Conservation (phyloP, 306 rosid genomes). For the Prunus mira region DNA sequence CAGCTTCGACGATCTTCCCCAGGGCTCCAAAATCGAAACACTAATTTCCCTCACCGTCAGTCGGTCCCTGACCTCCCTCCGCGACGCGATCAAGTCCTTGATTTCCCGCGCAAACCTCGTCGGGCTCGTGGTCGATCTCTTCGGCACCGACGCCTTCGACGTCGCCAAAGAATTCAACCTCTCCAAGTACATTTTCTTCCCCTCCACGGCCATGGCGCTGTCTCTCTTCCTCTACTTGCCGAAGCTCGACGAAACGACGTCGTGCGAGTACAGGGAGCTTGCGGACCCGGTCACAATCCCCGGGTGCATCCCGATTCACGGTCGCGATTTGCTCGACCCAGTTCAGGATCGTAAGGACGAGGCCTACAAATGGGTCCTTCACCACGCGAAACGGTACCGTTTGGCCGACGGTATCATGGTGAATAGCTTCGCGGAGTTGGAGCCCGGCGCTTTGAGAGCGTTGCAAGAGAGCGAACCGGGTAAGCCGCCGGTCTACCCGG, state of each 20-base stretch:
- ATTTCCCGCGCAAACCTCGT: constrained; percentile 13
- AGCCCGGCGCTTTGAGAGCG: constrained; percentile 37
- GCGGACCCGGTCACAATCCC: constrained; percentile 49
- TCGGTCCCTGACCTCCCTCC: constrained; percentile 32
- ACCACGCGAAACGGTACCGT: constrained; percentile 37
- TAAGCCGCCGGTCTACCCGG: constrained; percentile 47
- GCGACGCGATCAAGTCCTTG: constrained; percentile 6
- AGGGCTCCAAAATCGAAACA: constrained; percentile 30
- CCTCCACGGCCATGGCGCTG: constrained; percentile 44
- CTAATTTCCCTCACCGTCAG: constrained; percentile 37
- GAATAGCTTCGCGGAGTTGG: constrained; percentile 61
- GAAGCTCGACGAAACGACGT: constrained; percentile 32
- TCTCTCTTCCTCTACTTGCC: constrained; percentile 45
- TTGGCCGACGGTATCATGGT: constrained; percentile 49
- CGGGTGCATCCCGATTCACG: constrained; percentile 54
- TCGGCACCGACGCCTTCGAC: constrained; percentile 57
- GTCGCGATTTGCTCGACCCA: constrained; percentile 49
- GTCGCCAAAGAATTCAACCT: constrained; percentile 37
- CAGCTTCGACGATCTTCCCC: constrained; percentile 35
- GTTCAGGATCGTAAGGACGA: constrained; percentile 57
- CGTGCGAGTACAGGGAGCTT: constrained; percentile 45
- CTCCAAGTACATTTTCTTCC: constrained; percentile 42
- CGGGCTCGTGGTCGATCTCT: constrained; percentile 49
- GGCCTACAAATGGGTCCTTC: constrained; percentile 45
- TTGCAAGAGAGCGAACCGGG: constrained; percentile 34